Conservation (phyloP, 1,284 basidiomycete species). For the Irpex rosettiformis region DNA sequence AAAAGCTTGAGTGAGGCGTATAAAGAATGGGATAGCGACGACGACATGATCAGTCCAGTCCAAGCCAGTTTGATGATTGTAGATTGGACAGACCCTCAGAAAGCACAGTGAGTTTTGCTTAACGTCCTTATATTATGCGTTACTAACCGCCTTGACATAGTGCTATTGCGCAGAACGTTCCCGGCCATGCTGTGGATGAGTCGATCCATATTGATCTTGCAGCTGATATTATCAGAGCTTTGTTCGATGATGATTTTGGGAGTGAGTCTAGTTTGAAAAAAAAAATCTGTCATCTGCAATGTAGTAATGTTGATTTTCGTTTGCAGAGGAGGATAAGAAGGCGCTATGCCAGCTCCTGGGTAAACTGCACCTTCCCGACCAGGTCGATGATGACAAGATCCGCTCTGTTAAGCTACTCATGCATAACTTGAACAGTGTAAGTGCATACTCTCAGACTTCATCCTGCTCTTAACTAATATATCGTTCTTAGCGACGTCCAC, state of each 20-base stretch:
- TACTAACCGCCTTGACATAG: constrained; percentile 18
- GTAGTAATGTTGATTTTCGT: neutral
- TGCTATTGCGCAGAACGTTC: constrained; percentile 32
- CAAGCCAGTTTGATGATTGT: constrained; percentile 85
- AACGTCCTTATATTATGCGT: neutral
- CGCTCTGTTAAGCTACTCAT: constrained; percentile 63
- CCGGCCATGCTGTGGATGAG: constrained; percentile 40
- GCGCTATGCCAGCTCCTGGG: constrained; percentile 75
- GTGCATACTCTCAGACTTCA: constrained; percentile 21
- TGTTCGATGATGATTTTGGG: constrained; percentile 47
- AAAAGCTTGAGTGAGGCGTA: constrained; percentile 67
- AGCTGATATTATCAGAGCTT: constrained; percentile 63
- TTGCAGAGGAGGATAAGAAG: constrained; percentile 76
- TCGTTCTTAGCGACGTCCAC: constrained; percentile 59
- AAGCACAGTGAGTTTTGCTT: constrained; percentile 56
- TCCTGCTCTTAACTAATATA: neutral
- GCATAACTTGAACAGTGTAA: constrained; percentile 55
- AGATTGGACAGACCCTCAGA: constrained; percentile 93
- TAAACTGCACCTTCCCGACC: constrained; percentile 75
- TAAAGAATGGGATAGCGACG: constrained; percentile 70
- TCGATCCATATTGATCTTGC: constrained; percentile 79
- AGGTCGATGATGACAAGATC: constrained; percentile 58
- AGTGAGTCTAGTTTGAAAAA: constrained; percentile 33
- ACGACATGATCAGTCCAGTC: constrained; percentile 76
- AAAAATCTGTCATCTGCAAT: too few species aligned